Base-by-base conservation (phyloP, 768 basidiomycete genomes). In the Tubosaeta sp. region DNA sequence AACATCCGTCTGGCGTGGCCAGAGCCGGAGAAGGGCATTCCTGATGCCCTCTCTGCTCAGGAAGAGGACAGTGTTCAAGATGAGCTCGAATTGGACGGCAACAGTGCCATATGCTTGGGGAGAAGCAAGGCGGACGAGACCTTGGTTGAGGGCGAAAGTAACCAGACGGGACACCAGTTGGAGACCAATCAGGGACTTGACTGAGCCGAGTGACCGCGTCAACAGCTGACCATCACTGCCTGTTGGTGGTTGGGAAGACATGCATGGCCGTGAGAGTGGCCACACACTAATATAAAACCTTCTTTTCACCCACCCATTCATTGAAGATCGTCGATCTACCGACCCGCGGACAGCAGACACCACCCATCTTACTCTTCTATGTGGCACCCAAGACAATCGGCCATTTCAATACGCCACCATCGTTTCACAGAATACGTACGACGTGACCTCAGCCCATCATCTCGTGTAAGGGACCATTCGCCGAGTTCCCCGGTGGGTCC, bases 31-130 rank as follows among this genome's bases (percentile, higher is more conserved):
- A 5, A 97, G 77, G 6, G 90, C 84, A 65, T 87, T 91, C 37
- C 97, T 79, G 8, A 98, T 80, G 16, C 95, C 95, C 68, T 99
- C 97, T n/a, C 97, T 78, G 32, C 87, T 86, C 8, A 98, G 76
- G 68, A 98, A 97, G 41, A 98, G 76, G 61, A 95, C 89, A 11
- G 93, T 93, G 59, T 86, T 90, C 43, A 90, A 78, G 25, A 98
- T 65, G 26, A 97, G 81, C 66, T 98, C 97, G 69, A 98, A 93
- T 62, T 97, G 95, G 55, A 99, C 88, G 0, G 92, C 83, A 14
- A 91, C 93, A 0, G 90, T 93, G 10, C 95, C 88, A 65, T 91
- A 95, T 13, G 86, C 87, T 32, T 81, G 80, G 1, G 95, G 94
- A 0, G 91, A 85, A 2, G 88, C 85, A 27, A 94, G 76, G 1